phyloP scores from a whole-genome alignment of 805 yeast genomes.

The Yamadazyma philogaea region DNA sequence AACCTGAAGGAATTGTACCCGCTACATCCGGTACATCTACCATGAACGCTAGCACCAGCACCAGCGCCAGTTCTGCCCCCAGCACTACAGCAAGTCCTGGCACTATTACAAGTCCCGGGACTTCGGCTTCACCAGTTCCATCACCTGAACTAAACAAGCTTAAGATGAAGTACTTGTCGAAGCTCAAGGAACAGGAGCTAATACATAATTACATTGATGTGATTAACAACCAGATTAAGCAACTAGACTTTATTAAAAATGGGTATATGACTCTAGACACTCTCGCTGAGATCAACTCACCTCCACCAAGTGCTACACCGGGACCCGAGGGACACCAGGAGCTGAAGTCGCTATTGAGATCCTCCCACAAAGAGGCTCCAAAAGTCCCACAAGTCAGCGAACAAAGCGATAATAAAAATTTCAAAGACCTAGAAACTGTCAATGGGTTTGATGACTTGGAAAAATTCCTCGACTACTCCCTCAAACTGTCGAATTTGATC shows the following conservation, averaged over 20 bases:
- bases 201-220: constrained; percentile 42
- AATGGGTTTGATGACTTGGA: constrained; percentile 40
- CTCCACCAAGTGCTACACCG: background rate
- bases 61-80: too few relatives aligned
- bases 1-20: too few relatives aligned
- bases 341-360: too few relatives aligned
- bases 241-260: constrained; percentile 40
- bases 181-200: constrained; percentile 42
- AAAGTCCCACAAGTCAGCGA: background rate
- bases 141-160: constrained; percentile 21
- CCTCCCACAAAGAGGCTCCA: background rate
- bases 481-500: constrained; percentile 35
- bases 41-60: background rate
- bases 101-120: background rate
- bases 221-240: constrained; percentile 41
- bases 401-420: constrained; percentile 2
- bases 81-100: background rate
- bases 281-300: constrained; percentile 19
- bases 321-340: background rate
- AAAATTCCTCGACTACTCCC: constrained; percentile 35
- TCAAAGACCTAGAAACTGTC: constrained; percentile 31
- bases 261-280: constrained; percentile 45
- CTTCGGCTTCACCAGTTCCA: background rate
- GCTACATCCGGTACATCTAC: too few relatives aligned
- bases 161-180: constrained; percentile 32